These are phyloP conservation scores for Platanthera zijinensis DNA, from an alignment of 106 monocot species.

Conservation along the genomic window DNA sequence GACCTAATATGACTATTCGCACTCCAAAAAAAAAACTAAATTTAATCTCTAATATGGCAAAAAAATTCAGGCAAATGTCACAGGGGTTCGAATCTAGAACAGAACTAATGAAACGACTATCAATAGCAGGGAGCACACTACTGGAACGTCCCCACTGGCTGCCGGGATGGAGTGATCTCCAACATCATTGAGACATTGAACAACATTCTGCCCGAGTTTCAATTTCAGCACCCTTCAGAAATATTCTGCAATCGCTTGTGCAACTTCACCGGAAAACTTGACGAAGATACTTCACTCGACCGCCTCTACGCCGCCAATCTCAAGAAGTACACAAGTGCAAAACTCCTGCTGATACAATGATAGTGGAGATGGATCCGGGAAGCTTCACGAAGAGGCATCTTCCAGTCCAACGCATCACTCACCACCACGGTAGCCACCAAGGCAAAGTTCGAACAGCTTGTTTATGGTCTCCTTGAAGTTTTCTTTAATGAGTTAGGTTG, in stretches of 20 bases:
- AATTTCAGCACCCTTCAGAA: slow-evolving; percentile 17
- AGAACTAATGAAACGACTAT: too few species aligned
- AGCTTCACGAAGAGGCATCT: slow-evolving; percentile 69
- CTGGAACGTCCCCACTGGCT: slow-evolving; percentile 40
- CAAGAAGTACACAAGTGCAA: slow-evolving; percentile 48
- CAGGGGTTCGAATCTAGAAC: too few species aligned
- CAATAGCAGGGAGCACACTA: slow-evolving; percentile 4
- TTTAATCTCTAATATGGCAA: too few species aligned
- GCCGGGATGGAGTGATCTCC: slow-evolving; percentile 35
- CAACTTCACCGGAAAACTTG: slow-evolving; percentile 61
- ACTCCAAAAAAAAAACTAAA: too few species aligned
- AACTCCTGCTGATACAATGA: slow-evolving; percentile 30
- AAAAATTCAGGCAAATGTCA: too few species aligned
- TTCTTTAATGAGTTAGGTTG: slow-evolving; percentile 57
- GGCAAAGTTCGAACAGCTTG: slow-evolving; percentile 27
- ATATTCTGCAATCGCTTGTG: slow-evolving; percentile 49
- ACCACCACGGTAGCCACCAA: slow-evolving; percentile 18
- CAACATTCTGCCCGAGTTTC: slow-evolving; percentile 29
- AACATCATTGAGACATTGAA: slow-evolving; percentile 5
- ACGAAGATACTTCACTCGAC: slow-evolving; percentile 52
- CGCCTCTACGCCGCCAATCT: slow-evolving; percentile 36
- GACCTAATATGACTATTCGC: too few species aligned
- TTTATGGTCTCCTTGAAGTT: slow-evolving; percentile 17
- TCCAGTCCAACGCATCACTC: slow-evolving; percentile 68
- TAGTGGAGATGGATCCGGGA: slow-evolving; percentile 81